Evolutionary conservation across 345 rosid species (phyloP).

Genomic region (Eucalyptus albens): DNA sequence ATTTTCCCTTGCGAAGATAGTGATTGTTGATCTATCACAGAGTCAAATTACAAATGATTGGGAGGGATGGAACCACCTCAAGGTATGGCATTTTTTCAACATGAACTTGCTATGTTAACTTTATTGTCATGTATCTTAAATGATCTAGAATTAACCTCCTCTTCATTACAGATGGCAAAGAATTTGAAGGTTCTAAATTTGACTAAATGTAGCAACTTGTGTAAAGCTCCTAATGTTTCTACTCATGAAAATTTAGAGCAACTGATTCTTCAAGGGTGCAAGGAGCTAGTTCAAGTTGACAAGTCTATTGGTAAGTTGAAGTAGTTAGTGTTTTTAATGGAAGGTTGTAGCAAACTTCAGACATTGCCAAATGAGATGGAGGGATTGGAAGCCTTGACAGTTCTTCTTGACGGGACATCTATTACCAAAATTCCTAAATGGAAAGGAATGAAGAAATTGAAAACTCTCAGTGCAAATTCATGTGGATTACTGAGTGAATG

Average conservation of each 20-base stretch:
- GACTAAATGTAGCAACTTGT: fast-evolving
- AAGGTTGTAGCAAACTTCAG: fast-evolving
- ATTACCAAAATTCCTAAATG: not conserved
- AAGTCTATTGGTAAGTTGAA: not conserved
- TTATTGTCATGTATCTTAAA: fast-evolving
- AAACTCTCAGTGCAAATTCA: too few species aligned
- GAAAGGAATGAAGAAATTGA: not conserved
- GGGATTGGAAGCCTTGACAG: fast-evolving
- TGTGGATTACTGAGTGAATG: too few species aligned
- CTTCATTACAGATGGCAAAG: too few species aligned
- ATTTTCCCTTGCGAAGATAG: not conserved
- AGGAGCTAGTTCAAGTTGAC: not conserved
- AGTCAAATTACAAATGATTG: not conserved
- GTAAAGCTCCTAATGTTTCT: not conserved
- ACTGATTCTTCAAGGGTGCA: fast-evolving
- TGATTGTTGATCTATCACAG: not conserved
- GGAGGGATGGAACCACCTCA: not conserved
- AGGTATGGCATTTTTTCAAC: not conserved
- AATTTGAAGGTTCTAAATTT: too few species aligned
- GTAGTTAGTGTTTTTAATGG: not conserved
- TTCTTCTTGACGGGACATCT: not conserved
- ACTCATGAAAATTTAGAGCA: not conserved
- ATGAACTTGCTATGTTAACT: not conserved
- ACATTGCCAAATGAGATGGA: fast-evolving
- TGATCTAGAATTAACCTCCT: too few species aligned